Percentiles rank a stretch among this genome's conserved stretches.
Conservation (phyloP, 345 rosid species). For the Populus ilicifolia region DNA sequence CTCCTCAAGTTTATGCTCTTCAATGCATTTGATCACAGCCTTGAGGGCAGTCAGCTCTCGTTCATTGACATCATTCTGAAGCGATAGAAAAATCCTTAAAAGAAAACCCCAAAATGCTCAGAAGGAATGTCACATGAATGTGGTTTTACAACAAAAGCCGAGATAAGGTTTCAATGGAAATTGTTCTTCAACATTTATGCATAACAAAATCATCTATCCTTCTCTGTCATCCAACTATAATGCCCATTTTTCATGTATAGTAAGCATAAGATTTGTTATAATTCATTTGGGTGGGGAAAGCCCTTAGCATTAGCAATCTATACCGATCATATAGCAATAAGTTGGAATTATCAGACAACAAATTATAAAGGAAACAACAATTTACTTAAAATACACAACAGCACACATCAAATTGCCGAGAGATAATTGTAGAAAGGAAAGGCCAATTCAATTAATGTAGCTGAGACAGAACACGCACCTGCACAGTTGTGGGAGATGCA, state of each 20-base stretch:
- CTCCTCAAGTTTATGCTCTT: conserved; percentile 89
- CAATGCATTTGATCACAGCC: conserved; percentile 86
- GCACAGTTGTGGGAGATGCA: conserved; percentile 47
- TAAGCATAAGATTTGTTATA: background rate
- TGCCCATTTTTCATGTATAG: background rate
- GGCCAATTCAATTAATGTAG: background rate
- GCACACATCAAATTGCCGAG: background rate
- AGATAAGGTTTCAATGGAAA: background rate
- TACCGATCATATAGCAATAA: background rate
- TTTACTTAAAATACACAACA: background rate
- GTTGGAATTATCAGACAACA: background rate
- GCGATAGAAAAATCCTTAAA: conserved; percentile 8
- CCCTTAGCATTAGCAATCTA: background rate
- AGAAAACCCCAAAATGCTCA: background rate
- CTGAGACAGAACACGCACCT: conserved; percentile 38
- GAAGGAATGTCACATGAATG: background rate
- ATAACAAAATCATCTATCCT: no score
- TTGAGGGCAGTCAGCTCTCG: conserved; percentile 80
- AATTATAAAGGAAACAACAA: background rate
- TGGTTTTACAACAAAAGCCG: background rate
- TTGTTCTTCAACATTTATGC: background rate
- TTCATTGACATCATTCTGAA: conserved; percentile 76
- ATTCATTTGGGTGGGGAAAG: background rate
- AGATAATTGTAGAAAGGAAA: background rate
- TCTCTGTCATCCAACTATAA: background rate